Evolutionary conservation across 75 land plant species (phyloP).

Genomic region (Azolla pinnata): DNA sequence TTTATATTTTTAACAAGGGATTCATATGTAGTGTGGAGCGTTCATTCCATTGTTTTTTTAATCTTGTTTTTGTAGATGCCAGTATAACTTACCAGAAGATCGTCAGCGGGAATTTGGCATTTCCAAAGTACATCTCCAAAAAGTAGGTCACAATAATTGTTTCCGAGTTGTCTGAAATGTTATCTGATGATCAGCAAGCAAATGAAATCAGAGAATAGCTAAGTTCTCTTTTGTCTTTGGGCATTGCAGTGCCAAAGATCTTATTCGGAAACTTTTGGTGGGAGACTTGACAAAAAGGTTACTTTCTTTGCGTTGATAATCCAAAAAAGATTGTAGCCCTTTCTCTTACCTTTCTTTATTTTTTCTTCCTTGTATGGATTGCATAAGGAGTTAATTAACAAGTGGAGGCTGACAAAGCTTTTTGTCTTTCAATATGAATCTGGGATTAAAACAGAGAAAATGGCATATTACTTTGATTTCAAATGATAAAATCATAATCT

Average conservation of each 20-base stretch:
- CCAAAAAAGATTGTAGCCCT: not conserved
- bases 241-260: constrained; percentile 30
- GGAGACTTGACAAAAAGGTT: constrained; percentile 36
- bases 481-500: not conserved
- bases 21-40: too few species aligned
- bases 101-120: constrained; percentile 22
- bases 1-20: too few species aligned
- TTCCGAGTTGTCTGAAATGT: not conserved
- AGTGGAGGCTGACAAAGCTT: not conserved
- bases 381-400: not conserved
- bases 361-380: not conserved
- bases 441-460: not conserved
- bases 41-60: too few species aligned
- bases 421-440: not conserved
- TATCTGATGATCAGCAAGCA: not conserved
- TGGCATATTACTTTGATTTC: not conserved
- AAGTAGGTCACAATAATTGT: constrained; percentile 9
- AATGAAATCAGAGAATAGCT: constrained; percentile 1
- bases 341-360: not conserved
- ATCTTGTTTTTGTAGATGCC: constrained; percentile 15
- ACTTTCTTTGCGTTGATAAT: not conserved
- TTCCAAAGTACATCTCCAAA: constrained; percentile 28
- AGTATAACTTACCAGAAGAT: constrained; percentile 36
- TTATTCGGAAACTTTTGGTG: constrained; percentile 24
- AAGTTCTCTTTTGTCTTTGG: not conserved